phyloP scores from a whole-genome alignment of 176 grass and related monocot species.

The Poa annua region DNA sequence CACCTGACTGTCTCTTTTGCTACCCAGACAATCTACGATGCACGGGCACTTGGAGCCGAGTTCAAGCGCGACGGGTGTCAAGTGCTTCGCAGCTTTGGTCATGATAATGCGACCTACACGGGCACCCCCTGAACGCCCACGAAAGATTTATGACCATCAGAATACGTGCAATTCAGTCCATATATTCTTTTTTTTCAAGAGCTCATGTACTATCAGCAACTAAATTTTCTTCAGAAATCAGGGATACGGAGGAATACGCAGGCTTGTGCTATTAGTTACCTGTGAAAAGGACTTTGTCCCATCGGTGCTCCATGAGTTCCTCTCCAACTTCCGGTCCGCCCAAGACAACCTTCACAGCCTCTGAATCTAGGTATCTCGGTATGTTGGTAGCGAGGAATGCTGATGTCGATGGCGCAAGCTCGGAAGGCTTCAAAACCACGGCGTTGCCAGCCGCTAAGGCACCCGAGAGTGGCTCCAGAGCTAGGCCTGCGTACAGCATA shows the following conservation, averaged over 20 bases:
- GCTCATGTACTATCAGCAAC: neutral
- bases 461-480: slow-evolving; percentile 73
- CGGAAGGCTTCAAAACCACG: slow-evolving; percentile 73
- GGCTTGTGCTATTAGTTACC: slow-evolving; percentile 29
- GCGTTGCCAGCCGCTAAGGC: slow-evolving; percentile 80
- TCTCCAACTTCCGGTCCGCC: slow-evolving; percentile 65
- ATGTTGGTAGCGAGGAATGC: slow-evolving; percentile 64
- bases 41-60: slow-evolving; percentile 89
- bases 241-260: neutral
- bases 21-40: slow-evolving; percentile 62
- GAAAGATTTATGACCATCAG: neutral
- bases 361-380: slow-evolving; percentile 66
- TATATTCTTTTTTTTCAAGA: neutral
- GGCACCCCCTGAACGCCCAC: slow-evolving; percentile 45
- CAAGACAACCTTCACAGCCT: slow-evolving; percentile 66
- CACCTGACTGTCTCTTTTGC: slow-evolving; percentile 51
- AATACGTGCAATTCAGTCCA: neutral
- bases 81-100: slow-evolving; percentile 73
- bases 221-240: neutral
- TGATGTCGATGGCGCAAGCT: slow-evolving; percentile 62
- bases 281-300: slow-evolving; percentile 95
- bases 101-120: slow-evolving; percentile 73
- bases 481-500: slow-evolving; percentile 41
- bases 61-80: slow-evolving; percentile 81
- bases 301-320: slow-evolving; percentile 76